Evolutionary conservation across 106 monocot species (phyloP), one percentile per base, ranked within the genome.

Genomic region (Chionographis japonica): DNA sequence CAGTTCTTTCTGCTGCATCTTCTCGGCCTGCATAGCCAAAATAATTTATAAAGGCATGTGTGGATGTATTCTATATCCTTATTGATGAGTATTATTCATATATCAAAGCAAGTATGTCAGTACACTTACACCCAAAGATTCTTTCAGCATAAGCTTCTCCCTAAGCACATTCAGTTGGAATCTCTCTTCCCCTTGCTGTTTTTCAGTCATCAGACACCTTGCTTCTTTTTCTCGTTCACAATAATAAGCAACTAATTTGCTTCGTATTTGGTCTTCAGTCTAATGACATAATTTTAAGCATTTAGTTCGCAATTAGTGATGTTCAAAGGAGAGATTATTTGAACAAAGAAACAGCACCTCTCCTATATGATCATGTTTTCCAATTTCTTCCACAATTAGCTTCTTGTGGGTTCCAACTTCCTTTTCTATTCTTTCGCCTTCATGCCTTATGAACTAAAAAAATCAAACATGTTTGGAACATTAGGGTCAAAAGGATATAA

Each of bases 391-490:
- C 65, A 85, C 72, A 39, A 97, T 97, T 39, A 84, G 74, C 61
- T 83, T 98, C 75, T 92, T 90, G 78, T 98, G 92, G 40, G 92
- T 90, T 89, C 93, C 97, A 69, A 92, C 92, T 78, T 98, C 97
- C 79, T 92, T 92, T 41, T 84, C 84, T 68, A 92, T 90, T 81
- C 89, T 92, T 62, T 84, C 86, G 66, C 92, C 95, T 54, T 92
- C 92, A 79, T 67, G 84, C 86, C 90, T 74, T 42, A 52, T 15
- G 14, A 15, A 50, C 19, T 40, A 54, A 72, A 46, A n/a, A 35
- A 41, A 10, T n/a, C 8, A 2, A 62, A 43, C 37, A 27, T 27
- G 27, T 27, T 27, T 27, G 27, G 27, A 27, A 27, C 27, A 27
- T 27, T 27, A 27, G 27, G 27, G 27, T 27, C n/a, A 68, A 52